Percentiles rank a stretch among this genome's conserved stretches.
Evolutionary conservation across 2,329 filamentous ascomycete genomes (phyloP).

Genomic region (Thelonectria discophora): DNA sequence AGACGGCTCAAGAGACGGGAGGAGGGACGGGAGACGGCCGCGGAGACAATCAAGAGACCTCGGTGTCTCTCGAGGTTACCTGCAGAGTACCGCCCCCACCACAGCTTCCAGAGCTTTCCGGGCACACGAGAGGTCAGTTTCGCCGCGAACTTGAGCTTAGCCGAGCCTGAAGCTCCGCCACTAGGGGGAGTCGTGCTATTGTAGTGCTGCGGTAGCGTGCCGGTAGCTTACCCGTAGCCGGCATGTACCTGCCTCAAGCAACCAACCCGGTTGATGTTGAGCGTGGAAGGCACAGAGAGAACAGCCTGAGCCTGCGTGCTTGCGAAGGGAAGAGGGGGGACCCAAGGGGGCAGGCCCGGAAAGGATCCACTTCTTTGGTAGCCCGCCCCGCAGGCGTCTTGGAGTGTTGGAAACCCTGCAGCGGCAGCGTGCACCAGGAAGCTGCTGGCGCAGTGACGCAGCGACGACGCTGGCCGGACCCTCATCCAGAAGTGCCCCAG

Average conservation of each 20-base stretch:
- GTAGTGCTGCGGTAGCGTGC: conserved; percentile 12
- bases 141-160: conserved; percentile 18
- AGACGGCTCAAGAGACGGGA: conserved; percentile 2
- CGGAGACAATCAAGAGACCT: background rate
- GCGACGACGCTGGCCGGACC: conserved; percentile 11
- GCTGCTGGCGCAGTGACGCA: conserved; percentile 8
- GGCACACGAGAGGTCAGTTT: conserved; percentile 5
- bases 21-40: background rate
- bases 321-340: too few species aligned
- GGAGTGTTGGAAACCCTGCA: background rate
- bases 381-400: conserved; percentile 19
- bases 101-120: background rate
- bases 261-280: background rate
- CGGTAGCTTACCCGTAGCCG: conserved; percentile 19
- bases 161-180: conserved; percentile 2
- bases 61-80: conserved; percentile 5
- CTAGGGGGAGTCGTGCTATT: conserved; percentile 2
- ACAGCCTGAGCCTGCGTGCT: too few species aligned
- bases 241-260: conserved; percentile 13
- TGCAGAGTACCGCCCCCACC: conserved; percentile 10
- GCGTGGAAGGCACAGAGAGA: too few species aligned
- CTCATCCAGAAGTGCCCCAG: conserved; percentile 2
- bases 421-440: conserved; percentile 5
- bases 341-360: too few species aligned
- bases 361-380: background rate